Percentiles rank a stretch among this genome's conserved stretches.
Conservation (phyloP, 2,329 filamentous ascomycete species). For the Pseudocercospora crystallina region DNA sequence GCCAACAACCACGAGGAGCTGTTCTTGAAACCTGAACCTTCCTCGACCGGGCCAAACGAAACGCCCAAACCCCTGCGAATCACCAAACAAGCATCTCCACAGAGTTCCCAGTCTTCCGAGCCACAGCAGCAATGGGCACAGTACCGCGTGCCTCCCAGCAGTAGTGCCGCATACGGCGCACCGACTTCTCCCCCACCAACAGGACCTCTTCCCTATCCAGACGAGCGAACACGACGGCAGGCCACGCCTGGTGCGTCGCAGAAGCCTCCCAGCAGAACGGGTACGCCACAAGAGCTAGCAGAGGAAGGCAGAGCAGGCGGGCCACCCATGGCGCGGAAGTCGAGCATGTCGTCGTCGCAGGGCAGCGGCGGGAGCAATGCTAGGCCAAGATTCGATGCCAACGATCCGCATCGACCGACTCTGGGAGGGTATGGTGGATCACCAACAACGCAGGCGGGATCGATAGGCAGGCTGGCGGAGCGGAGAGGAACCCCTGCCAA, state of each 20-base stretch:
- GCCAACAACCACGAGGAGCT: constrained; percentile 23
- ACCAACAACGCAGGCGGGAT: constrained; percentile 31
- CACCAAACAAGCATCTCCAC: constrained; percentile 28
- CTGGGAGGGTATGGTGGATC: constrained; percentile 45
- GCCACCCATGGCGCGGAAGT: constrained; percentile 23
- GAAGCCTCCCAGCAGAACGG: constrained; percentile 24
- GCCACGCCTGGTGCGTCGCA: constrained; percentile 17
- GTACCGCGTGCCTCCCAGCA: constrained; percentile 32
- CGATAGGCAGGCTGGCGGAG: constrained; percentile 64
- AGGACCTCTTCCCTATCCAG: constrained; percentile 30
- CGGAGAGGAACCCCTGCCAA: constrained; percentile 78
- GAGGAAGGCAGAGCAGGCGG: constrained; percentile 27
- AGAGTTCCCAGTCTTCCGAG: constrained; percentile 18
- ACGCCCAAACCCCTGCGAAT: constrained; percentile 35
- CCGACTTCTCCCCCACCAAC: constrained; percentile 34
- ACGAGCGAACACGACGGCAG: constrained; percentile 27
- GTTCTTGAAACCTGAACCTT: constrained; percentile 20
- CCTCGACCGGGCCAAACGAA: constrained; percentile 18
- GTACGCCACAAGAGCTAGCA: constrained; percentile 29
- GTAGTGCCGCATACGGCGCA: constrained; percentile 31
- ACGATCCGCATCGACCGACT: constrained; percentile 51
- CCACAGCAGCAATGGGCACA: constrained; percentile 36
- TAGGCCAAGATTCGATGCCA: constrained; percentile 47
- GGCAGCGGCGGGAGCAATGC: constrained; percentile 26
- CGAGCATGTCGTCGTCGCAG: constrained; percentile 34